phyloP scores from a whole-genome alignment of 768 basidiomycete genomes.

The Paxillus ammoniavirescens region DNA sequence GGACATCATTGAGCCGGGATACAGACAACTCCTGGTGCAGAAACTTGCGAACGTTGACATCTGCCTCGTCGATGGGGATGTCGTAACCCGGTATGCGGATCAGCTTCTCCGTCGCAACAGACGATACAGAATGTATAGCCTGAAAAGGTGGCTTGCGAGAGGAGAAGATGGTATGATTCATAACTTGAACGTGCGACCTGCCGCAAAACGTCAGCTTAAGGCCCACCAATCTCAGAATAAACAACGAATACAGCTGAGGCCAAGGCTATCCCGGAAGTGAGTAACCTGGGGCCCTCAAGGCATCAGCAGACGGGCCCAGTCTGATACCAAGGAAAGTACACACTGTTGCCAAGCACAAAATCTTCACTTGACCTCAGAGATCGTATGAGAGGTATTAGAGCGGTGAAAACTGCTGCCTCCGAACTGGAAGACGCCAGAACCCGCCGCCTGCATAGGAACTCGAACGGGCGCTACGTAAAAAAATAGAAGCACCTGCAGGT shows the following conservation, averaged over 20 bases:
- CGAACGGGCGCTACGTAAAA: too few species aligned
- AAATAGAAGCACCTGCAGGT: too few species aligned
- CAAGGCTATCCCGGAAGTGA: background rate
- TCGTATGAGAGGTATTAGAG: background rate
- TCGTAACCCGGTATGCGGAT: slow-evolving; percentile 3
- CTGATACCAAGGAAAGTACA: background rate
- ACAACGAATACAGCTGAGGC: background rate
- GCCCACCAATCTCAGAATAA: background rate
- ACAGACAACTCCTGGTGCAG: slow-evolving; percentile 4
- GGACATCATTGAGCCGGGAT: background rate
- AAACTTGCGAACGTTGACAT: background rate
- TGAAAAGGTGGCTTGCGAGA: slow-evolving; percentile 1
- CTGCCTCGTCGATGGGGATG: background rate
- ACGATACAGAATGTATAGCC: background rate
- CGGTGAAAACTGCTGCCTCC: too few species aligned
- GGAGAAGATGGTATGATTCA: background rate
- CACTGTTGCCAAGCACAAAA: background rate
- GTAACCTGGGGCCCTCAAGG: background rate
- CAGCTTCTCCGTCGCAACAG: background rate
- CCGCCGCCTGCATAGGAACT: too few species aligned
- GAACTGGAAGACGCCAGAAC: too few species aligned
- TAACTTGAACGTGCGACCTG: background rate
- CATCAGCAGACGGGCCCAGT: background rate
- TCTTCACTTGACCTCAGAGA: background rate
- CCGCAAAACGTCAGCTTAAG: background rate